Evolutionary conservation across 441 rosid species (phyloP).

Genomic region (Caryocar brasiliense): DNA sequence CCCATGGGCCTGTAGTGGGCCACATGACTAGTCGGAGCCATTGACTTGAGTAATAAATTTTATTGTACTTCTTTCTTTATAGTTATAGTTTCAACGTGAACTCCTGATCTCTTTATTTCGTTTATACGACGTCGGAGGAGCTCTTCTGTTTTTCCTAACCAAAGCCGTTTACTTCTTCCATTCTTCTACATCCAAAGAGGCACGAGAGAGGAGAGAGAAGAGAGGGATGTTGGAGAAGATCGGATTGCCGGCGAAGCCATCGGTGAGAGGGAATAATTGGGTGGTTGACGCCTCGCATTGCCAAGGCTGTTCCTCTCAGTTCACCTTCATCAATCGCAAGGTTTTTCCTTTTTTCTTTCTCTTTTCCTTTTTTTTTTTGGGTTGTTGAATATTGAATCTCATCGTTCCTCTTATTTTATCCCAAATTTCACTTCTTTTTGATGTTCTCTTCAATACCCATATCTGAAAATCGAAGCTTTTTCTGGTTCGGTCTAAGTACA

Average conservation of each 20-base stretch:
- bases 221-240: constrained; percentile 78
- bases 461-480: constrained; percentile 5
- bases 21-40: too few relatives aligned
- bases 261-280: constrained; percentile 72
- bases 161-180: too few relatives aligned
- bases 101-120: too few relatives aligned
- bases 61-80: too few relatives aligned
- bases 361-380: neutral
- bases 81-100: too few relatives aligned
- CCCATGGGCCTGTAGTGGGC: too few relatives aligned
- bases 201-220: constrained; percentile 15
- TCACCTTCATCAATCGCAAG: constrained; percentile 98
- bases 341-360: constrained; percentile 17
- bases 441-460: constrained; percentile 5
- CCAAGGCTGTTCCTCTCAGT: constrained; percentile 89
- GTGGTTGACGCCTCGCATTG: constrained; percentile 87
- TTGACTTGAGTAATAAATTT: too few relatives aligned
- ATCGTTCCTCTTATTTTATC: neutral
- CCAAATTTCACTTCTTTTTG: neutral
- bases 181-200: too few relatives aligned
- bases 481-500: neutral
- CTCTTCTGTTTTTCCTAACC: too few relatives aligned
- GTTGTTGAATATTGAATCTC: neutral
- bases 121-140: too few relatives aligned
- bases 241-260: constrained; percentile 85